Base-by-base conservation (phyloP, 768 basidiomycete genomes). In the Auricularia sp. region DNA sequence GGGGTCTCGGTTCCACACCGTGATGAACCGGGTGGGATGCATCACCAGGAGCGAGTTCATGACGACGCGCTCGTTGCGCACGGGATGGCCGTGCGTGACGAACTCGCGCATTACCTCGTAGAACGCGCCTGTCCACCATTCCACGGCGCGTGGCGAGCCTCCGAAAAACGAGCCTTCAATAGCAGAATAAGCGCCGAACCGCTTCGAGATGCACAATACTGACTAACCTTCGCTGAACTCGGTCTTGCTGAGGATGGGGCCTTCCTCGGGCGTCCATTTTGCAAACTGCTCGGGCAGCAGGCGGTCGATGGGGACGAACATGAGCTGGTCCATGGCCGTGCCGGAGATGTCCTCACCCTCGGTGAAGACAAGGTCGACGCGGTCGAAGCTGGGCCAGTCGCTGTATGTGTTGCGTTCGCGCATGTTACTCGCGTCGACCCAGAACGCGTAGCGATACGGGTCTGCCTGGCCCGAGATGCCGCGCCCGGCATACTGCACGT, bases 401-500 rank as follows among this genome's bases (percentile, higher is more conserved):
- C 64, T 64, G 68, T 80, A 85, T 11, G 65, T 66, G 71, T 84
- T 81, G 0, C 73, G 68, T n/a, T 70, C 63, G 14, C 83, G 70
- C 67, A 86, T 83, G 66, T 81, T 80, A 6, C 81, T 83, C 2
- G 83, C 82, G 66, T 85, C 84, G 39, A 73, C 77, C 84, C 84
- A 86, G 66, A 86, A 86, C 2, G 77, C 81, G 71, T 82, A 85
- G 23, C 81, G 78, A 64, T 81, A 84, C 12, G 69, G 62, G 65
- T 73, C 68, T 5, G 0, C 34, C 56, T 59, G 23, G 23, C 29
- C 34, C 0, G 29, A 54, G 1, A 29, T 18, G 29, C 53, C 53
- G 29, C 11, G 8, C 4, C 73, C 73, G 18, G 66, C 36, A 11
- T 36, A 14, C n/a, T 36, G 61, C 29, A 61, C 42, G 35, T 74